Evolutionary conservation across 2,329 filamentous ascomycete genomes (phyloP), one percentile per base, ranked within the genome.

Genomic region (Curvularia spicifera): DNA sequence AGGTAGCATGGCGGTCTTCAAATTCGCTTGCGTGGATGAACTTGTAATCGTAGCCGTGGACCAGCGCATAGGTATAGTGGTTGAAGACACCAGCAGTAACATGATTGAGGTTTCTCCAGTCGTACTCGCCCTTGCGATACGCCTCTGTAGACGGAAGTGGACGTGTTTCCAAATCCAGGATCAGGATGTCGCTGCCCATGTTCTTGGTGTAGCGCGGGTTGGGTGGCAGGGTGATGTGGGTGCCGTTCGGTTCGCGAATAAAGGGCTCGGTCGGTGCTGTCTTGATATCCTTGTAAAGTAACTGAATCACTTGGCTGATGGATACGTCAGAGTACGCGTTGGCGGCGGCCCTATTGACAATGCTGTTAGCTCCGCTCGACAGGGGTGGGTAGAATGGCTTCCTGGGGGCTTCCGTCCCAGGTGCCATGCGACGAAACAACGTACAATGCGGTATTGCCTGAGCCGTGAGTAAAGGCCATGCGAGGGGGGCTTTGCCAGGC

Each of bases 11-110:
- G 43, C 79, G 77, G 56, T 79, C 77, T 29, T 74, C 59, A 44
- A 79, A 78, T 10, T 76, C 71, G 44, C 69, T 64, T 1, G 78
- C 78, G 40, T 76, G 77, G 22, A 82, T 73, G 53, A 82, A 78
- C 39, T 81, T 81, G 69, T 83, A 83, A 56, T 82, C 79, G 61
- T 82, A 82, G 6, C 80, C 80, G 61, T 83, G 81, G 39, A 82
- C 78, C 55, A 74, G 69, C 10, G 78, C 77, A 54, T 76, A 77
- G 7, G 71, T 67, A 62, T 77, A 76, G 67, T 77, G 75, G 61
- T 73, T 75, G 65, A 77, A 74, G 35, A 77, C 66, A 18, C 75
- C 75, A 29, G 69, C 72, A 12, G 71, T 72, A 22, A 76, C 73
- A 60, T 75, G 72, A 48, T 75, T 69, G 55, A 77, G 65, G 58